A percentile compares a stretch with the other conserved stretches of the same genome.
Evolutionary conservation across 1,139 yeast genomes (phyloP).

Genomic region (Yamadazyma friedrichii): DNA sequence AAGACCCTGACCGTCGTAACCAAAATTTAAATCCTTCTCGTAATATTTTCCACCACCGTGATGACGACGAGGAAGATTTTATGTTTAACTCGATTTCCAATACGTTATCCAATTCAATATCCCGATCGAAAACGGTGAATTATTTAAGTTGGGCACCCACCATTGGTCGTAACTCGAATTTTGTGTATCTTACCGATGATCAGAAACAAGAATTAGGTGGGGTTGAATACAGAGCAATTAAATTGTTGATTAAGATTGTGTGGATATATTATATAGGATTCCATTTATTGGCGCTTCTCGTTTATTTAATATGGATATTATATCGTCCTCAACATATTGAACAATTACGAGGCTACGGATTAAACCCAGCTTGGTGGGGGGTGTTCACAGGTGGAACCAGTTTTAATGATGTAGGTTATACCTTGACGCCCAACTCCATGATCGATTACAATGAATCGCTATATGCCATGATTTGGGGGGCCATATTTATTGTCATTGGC

Average conservation of each 20-base stretch:
- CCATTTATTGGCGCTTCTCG: conserved; percentile 57
- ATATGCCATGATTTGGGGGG: conserved; percentile 60
- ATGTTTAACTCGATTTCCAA: conserved; percentile 11
- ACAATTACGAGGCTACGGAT: conserved; percentile 51
- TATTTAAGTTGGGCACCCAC: conserved; percentile 92
- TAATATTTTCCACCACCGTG: conserved; percentile 14
- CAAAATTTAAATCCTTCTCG: no score
- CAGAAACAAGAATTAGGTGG: conserved; percentile 97
- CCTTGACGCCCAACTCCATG: conserved; percentile 82
- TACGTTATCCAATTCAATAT: conserved; percentile 15
- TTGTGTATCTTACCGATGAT: conserved; percentile 73
- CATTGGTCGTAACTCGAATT: conserved; percentile 92
- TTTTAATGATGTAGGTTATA: conserved; percentile 81
- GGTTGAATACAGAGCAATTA: conserved; percentile 89
- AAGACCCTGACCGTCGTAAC: background rate
- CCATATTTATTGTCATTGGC: conserved; percentile 79
- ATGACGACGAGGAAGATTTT: conserved; percentile 17
- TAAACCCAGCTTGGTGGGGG: conserved; percentile 89
- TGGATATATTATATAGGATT: conserved; percentile 71
- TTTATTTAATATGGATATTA: conserved; percentile 68
- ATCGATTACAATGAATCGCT: conserved; percentile 57
- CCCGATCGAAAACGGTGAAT: conserved; percentile 46
- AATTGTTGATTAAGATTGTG: conserved; percentile 68
- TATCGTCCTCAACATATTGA: conserved; percentile 39
- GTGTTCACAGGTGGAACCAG: conserved; percentile 75